Percentiles rank a stretch among this genome's conserved stretches.
These are phyloP conservation scores for Xylaria sp. DNA, from an alignment of 2,329 filamentous ascomycete species.

Conservation along the genomic window DNA sequence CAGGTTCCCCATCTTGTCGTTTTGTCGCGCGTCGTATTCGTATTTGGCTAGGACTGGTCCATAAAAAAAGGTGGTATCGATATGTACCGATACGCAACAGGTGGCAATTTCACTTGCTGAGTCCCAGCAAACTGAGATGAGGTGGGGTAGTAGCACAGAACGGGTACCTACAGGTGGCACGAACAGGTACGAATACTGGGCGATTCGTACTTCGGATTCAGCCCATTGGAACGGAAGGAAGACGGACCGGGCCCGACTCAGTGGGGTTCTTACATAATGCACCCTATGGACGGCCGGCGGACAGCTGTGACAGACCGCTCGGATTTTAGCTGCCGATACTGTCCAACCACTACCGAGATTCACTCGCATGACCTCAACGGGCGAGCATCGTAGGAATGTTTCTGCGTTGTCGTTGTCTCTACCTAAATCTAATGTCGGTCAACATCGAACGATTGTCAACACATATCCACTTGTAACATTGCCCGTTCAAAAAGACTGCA, in stretches of 20 bases:
- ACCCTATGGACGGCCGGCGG: not conserved
- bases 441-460: constrained; percentile 25
- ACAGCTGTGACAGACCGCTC: not conserved
- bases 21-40: constrained; percentile 7
- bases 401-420: not conserved
- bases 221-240: not conserved
- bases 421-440: constrained; percentile 3
- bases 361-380: constrained; percentile 26
- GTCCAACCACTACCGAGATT: not conserved
- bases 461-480: constrained; percentile 23
- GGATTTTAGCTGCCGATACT: not conserved
- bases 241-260: not conserved
- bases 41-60: constrained; percentile 11
- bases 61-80: not conserved
- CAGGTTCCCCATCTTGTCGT: no score
- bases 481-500: constrained; percentile 6
- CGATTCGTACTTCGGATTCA: not conserved
- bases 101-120: not conserved
- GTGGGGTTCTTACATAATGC: not conserved
- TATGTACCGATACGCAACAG: not conserved
- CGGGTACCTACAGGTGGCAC: not conserved
- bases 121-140: not conserved
- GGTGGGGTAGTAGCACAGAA: not conserved
- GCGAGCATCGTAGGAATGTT: not conserved
- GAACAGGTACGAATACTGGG: not conserved